Evolutionary conservation across 177 flowering plant genomes (phyloP), one percentile per base, ranked within the genome.

Genomic region (Vitis hybrid): DNA sequence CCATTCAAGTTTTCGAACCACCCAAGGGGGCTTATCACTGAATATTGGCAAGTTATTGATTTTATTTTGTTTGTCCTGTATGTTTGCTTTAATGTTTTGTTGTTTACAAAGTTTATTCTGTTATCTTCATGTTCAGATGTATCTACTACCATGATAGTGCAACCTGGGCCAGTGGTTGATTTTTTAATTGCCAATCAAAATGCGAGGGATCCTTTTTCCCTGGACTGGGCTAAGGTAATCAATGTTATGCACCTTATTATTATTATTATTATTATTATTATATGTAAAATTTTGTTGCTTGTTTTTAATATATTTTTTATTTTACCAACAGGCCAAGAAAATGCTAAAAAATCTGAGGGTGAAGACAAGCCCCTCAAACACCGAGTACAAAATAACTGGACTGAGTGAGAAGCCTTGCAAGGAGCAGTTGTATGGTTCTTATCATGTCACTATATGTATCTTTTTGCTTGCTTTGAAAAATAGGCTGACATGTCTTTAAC

Each of bases 11-110:
- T 86, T 87, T 64, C 72, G 86, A n/a, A 71, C 85, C 45, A 78
- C 86, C 2, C 87, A 85, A 67, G 84, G 88, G 2, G 91, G 91
- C 5, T 78, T 87, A 3, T 83, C 89, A 11, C 75, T 87, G 49
- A 87, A 86, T 55, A 73, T 87, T 62, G 91, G 89, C 82, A 77
- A 49, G 66, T 63, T 62, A 11, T 14, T 6, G 31, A 26, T 26
- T 63, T 2, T 63, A 9, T 9, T 20, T 33, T 13, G 45, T 61
- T 6, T 20, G 29, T 39, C 6, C 6, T 39, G 45, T 39, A 39
- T 33, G 26, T 11, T 29, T 29, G 31, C 13, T 26, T 61, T 31
- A 61, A 31, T 63, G 19, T 62, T 48, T 70, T 15, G 1, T 59
- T 62, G 29, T 50, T 67, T 39, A 14, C 60, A 39, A 60, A 45